phyloP scores from a whole-genome alignment of 2,329 filamentous ascomycete species.

The Cercospora sp. region DNA sequence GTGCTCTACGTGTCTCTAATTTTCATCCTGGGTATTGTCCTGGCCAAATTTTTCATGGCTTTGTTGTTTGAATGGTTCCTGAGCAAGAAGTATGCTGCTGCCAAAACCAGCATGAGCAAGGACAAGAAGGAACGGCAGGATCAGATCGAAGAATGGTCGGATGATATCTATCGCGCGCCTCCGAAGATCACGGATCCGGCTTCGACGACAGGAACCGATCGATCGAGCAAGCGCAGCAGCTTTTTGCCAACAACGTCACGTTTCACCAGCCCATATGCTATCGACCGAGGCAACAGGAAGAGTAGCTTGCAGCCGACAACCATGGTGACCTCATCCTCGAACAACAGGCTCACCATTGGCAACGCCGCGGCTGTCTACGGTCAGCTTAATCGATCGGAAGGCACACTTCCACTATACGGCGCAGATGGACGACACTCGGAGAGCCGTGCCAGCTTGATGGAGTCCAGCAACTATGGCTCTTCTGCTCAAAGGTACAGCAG shows the following conservation, averaged over 20 bases:
- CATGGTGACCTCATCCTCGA: slow-evolving; percentile 87
- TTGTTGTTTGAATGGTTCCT: slow-evolving; percentile 96
- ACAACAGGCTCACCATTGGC: slow-evolving; percentile 65
- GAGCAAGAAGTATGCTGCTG: slow-evolving; percentile 77
- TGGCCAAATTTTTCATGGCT: slow-evolving; percentile 83
- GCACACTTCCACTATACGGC: slow-evolving; percentile 48
- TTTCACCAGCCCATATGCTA: slow-evolving; percentile 86
- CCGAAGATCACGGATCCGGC: slow-evolving; percentile 75
- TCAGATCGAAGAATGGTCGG: slow-evolving; percentile 96
- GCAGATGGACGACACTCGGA: slow-evolving; percentile 17
- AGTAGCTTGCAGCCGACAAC: slow-evolving; percentile 70
- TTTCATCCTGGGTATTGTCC: slow-evolving; percentile 87
- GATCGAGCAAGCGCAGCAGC: slow-evolving; percentile 76
- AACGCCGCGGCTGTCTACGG: slow-evolving; percentile 69
- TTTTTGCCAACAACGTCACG: slow-evolving; percentile 92
- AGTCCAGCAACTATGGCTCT: slow-evolving; percentile 38
- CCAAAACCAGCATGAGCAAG: slow-evolving; percentile 78
- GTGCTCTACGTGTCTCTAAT: slow-evolving; percentile 91
- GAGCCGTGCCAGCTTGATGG: slow-evolving; percentile 45
- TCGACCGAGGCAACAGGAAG: slow-evolving; percentile 60
- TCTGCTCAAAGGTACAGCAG: slow-evolving; percentile 52
- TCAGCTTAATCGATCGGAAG: slow-evolving; percentile 57
- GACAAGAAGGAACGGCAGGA: slow-evolving; percentile 81
- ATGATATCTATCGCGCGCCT: slow-evolving; percentile 93
- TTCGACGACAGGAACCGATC: slow-evolving; percentile 55